Evolutionary conservation across 768 basidiomycete genomes (phyloP), one percentile per base, ranked within the genome.

Genomic region (Dendrothele bispora): DNA sequence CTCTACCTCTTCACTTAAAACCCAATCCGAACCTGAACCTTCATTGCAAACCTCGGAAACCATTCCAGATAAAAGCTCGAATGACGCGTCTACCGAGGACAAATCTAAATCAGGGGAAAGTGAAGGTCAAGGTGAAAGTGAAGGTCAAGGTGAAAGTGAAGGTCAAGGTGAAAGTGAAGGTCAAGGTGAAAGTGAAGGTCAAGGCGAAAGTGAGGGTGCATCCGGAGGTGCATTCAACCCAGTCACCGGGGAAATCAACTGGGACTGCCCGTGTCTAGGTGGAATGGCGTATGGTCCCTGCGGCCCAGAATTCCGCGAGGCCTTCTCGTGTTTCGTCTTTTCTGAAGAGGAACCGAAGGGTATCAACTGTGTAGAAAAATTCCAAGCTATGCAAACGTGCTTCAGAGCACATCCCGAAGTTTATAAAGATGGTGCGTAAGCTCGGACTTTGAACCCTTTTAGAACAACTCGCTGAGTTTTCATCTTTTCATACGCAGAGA

Each of bases 281-380:
- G 97, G 97, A 41, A 98, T 99, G 97, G 95, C 95, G 8, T 78
- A 98, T 61, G 95, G 97, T 5, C 93, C 94, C 8, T 99, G 97
- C 60, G 97, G 97, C 7, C 76, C 78, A 51, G 79, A 98, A 55
- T 99, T 99, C 74, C 84, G 86, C 53, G 90, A 86, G 52, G 95
- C 97, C 1, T 99, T 99, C 70, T 91, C 92, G 28, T 99, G 97
- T 70, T 99, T 99, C 57, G 84, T 99, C 6, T 85, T 80, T 67
- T 95, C 92, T 11, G 93, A 97, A 62, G 80, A 84, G 44, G 97
- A 99, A 55, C 95, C 95, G 1, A 98, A 99, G 69, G 97, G 97
- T 3, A 88, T 98, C 46, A 88, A 99, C 58, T 99, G 97, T 55
- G 89, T 99, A 10, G 97, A 98, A 56, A 94, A 90, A 70, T 99